Evolutionary conservation across 768 basidiomycete species (phyloP).

Genomic region (Serendipita sp.): DNA sequence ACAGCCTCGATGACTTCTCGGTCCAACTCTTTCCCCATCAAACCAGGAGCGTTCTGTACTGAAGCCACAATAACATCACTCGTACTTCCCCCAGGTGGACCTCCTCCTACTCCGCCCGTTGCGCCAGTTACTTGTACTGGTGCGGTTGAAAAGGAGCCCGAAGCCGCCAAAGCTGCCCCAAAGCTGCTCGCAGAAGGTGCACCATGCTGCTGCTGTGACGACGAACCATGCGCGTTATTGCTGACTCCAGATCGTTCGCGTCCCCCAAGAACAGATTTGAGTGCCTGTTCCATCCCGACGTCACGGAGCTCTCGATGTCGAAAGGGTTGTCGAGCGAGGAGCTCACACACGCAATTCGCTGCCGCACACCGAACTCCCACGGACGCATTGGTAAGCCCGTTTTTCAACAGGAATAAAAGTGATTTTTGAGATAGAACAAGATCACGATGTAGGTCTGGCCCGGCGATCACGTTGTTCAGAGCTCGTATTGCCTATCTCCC

Average conservation of each 20-base stretch:
- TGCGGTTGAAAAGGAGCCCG: not conserved
- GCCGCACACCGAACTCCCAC: conserved; percentile 45
- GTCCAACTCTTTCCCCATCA: conserved; percentile 40
- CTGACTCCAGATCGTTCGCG: conserved; percentile 11
- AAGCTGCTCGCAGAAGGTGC: conserved; percentile 12
- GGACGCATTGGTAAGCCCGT: conserved; percentile 42
- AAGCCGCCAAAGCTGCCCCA: not conserved
- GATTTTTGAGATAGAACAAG: conserved; percentile 35
- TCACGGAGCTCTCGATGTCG: conserved; percentile 27
- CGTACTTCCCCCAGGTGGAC: not conserved
- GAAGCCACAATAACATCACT: not conserved
- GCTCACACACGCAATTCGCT: conserved; percentile 40
- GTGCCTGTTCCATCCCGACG: conserved; percentile 29
- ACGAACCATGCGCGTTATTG: not conserved
- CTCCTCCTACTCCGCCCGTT: not conserved
- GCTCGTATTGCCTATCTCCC: conserved; percentile 35
- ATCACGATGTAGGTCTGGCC: conserved; percentile 32
- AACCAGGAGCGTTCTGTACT: conserved; percentile 7
- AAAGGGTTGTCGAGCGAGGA: conserved; percentile 30
- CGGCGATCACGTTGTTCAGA: conserved; percentile 57
- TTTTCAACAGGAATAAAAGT: conserved; percentile 39
- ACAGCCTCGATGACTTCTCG: conserved; percentile 43
- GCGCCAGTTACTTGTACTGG: not conserved
- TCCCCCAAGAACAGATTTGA: conserved; percentile 30
- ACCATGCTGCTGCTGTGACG: no score